Evolutionary conservation across 768 basidiomycete species (phyloP).

Genomic region (Podaxis carcinomalis): DNA sequence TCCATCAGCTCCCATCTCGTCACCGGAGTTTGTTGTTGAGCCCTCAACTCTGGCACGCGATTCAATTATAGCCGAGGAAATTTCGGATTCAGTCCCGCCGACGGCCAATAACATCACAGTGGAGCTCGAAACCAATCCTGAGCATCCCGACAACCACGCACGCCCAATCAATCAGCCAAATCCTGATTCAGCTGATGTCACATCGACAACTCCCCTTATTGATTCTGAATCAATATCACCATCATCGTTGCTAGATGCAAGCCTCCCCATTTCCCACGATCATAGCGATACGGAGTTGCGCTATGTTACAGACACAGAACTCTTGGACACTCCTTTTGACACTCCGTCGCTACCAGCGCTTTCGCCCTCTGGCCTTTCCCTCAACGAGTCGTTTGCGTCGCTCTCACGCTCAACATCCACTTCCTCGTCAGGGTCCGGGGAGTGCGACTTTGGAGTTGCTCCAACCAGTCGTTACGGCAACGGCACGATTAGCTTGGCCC

Average conservation of each 20-base stretch:
- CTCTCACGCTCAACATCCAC: constrained; percentile 39
- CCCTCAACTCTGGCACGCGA: background rate
- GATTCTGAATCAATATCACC: background rate
- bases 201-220: background rate
- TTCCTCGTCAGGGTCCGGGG: constrained; percentile 27
- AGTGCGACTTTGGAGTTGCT: constrained; percentile 15
- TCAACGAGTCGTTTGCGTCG: constrained; percentile 18
- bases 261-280: background rate
- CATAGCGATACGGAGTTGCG: constrained; percentile 12
- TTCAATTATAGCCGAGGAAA: background rate
- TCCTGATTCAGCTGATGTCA: background rate
- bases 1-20: background rate
- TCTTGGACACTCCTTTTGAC: constrained; percentile 22
- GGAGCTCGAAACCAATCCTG: background rate
- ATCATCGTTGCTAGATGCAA: background rate
- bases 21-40: background rate
- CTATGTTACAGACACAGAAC: constrained; percentile 13
- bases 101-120: background rate
- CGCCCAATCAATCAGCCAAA: background rate
- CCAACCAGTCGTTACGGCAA: constrained; percentile 9
- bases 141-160: background rate
- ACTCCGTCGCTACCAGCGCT: constrained; percentile 29
- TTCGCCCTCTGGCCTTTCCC: constrained; percentile 18
- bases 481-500: background rate
- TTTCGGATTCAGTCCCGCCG: background rate